Evolutionary conservation across 176 grass and related monocot genomes (phyloP).

Genomic region (Avena eriantha): DNA sequence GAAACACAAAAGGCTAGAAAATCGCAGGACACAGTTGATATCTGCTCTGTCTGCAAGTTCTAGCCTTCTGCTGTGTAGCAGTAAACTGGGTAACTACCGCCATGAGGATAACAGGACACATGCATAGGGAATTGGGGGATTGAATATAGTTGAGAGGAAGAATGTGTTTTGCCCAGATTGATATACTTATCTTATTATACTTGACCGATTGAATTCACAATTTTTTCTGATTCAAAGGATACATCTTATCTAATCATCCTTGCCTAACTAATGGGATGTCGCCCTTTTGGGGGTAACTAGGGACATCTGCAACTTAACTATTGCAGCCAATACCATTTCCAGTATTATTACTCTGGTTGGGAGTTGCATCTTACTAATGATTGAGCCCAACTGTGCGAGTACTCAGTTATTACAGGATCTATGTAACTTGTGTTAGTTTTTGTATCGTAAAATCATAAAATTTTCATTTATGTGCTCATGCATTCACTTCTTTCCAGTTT

Average conservation of each 20-base stretch:
- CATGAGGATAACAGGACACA: neutral
- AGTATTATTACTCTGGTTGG: constrained; percentile 18
- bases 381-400: neutral
- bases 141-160: neutral
- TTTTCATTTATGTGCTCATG: constrained; percentile 27
- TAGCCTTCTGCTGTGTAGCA: neutral
- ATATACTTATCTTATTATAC: neutral
- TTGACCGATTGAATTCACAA: neutral
- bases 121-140: neutral
- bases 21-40: neutral
- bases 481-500: constrained; percentile 25
- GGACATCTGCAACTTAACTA: neutral
- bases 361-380: constrained; percentile 17
- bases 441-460: constrained; percentile 9
- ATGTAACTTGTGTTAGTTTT: constrained; percentile 34
- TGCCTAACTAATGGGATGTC: neutral
- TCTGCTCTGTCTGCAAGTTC: constrained; percentile 24
- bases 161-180: neutral
- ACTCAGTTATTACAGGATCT: constrained; percentile 27
- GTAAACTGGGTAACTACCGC: neutral
- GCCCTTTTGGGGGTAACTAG: neutral
- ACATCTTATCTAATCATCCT: neutral
- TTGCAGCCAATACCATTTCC: constrained; percentile 22
- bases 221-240: neutral
- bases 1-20: constrained; percentile 21